Base-by-base conservation (phyloP, 805 yeast species). In the Lachancea sp. region DNA sequence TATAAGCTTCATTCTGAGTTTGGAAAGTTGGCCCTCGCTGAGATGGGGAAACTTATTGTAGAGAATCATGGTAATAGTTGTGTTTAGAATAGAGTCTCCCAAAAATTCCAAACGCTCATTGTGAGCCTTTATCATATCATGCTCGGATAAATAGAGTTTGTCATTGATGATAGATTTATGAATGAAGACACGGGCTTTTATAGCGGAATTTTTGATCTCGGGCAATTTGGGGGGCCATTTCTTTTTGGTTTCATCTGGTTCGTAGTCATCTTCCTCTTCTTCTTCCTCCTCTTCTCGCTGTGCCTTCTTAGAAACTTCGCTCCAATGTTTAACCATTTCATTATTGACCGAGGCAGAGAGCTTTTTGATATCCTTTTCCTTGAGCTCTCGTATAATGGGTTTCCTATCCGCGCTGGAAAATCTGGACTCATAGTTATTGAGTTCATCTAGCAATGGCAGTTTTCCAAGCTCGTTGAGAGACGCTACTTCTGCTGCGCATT, bases 51-150 rank as follows among this genome's bases (percentile, higher is more conserved):
- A 83, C 41, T 72, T 61, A 20, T 74, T 69, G 52, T 71, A 87
- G 13, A 86, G 68, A 30, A 89, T 70, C 43, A 74, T 65, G 0
- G 96, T 81, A 40, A 83, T 78, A n/a, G 80, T 67, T 40, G 73
- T 74, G 55, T 85, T 83, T 44, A 90, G 65, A 16, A 87, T 74
- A 1, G 97, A 79, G 64, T 90, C 97, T 12, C 97, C 97, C 32
- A 86, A 65, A 55, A 87, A 90, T 64, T 90, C 97, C 17, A 88
- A 67, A 36, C 96, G 70, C 67, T 89, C 97, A 58, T 90, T 85
- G 51, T 86, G 89, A 2, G 79, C 66, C 38, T 70, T 65, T 19
- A 82, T 65, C 39, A 74, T 66, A 48, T 82, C 90, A 3, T 64
- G 60, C 36, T 71, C 75, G n/a, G 75, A 65, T 35, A 80, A 59